Percentiles rank a stretch among this genome's conserved stretches.
phyloP scores from a whole-genome alignment of 768 basidiomycete genomes.

The Hirschioporus abietinus region DNA sequence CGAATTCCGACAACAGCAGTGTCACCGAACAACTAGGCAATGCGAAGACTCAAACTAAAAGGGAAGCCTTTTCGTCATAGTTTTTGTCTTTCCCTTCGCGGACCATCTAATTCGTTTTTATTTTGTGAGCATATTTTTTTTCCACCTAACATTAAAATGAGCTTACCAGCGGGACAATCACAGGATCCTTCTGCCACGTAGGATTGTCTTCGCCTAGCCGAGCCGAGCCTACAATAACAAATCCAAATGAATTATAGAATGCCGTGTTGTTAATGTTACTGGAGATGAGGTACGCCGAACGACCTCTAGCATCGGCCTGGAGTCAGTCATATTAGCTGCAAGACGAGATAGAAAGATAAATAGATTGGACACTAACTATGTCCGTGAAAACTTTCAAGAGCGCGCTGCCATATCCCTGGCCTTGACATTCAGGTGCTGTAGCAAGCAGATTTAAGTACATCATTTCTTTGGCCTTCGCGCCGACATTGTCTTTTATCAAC shows the following conservation, averaged over 20 bases:
- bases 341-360: neutral
- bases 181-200: conserved; percentile 24
- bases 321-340: neutral
- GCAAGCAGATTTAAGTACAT: conserved; percentile 24
- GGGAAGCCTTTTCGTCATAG: neutral
- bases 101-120: conserved; percentile 3
- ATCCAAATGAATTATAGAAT: conserved; percentile 24
- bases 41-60: neutral
- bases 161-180: conserved; percentile 26
- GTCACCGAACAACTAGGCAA: no score
- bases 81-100: conserved; percentile 1
- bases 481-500: conserved; percentile 19
- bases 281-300: conserved; percentile 26
- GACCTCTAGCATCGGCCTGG: conserved; percentile 26
- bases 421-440: conserved; percentile 24
- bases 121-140: neutral
- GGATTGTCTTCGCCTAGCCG: conserved; percentile 27
- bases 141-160: no score
- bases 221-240: conserved; percentile 19
- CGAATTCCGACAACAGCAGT: no score
- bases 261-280: conserved; percentile 19
- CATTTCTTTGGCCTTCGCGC: conserved; percentile 25
- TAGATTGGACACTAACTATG: conserved; percentile 17
- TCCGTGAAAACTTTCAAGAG: conserved; percentile 23
- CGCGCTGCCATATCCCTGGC: conserved; percentile 26